Evolutionary conservation across 768 basidiomycete genomes (phyloP), one percentile per base, ranked within the genome.

Genomic region (Sarcomyxa edulis): DNA sequence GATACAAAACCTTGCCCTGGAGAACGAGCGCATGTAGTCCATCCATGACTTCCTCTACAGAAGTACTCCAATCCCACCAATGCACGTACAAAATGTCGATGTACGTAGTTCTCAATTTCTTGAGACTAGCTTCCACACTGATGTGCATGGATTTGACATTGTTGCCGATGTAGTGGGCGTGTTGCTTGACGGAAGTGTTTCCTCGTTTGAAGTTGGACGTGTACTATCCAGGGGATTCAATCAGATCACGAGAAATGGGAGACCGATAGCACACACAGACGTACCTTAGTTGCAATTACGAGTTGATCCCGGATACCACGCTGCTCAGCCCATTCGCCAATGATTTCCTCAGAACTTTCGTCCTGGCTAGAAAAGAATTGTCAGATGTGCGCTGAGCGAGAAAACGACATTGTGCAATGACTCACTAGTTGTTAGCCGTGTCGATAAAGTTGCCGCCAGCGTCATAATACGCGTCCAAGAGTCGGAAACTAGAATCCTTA

Each of bases 41-140:
- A 32, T 68, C 62, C 75, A 81, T 78, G 21, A 80, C 54, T 53
- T 83, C 79, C 46, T 72, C 68, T 32, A 81, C 60, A 11, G 61
- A 59, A 7, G 72, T 74, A 9, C 62, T 53, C 43, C 60, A 76
- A 48, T 79, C 76, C 75, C 75, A 74, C 58, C 59, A 68, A 39
- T 72, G 67, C 3, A 70, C 35, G 46, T 71, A 72, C 7, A 71
- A 50, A 27, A 74, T 48, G 43, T 77, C 74, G 44, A 73, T 67
- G 40, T 71, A 72, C 3, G 51, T 48, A 0, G 68, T 72, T 19
- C 66, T 53, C 1, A 76, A 59, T 45, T 69, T 71, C 56, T 66
- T 66, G 43, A 76, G 55, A 8, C 66, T 69, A 2, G 56, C 66
- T 12, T 61, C 52, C 21, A 75, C 53, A 14, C 65, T 64, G 26